Conservation (phyloP, 352 stramenopile species). For the Globisporangium emineosum region DNA sequence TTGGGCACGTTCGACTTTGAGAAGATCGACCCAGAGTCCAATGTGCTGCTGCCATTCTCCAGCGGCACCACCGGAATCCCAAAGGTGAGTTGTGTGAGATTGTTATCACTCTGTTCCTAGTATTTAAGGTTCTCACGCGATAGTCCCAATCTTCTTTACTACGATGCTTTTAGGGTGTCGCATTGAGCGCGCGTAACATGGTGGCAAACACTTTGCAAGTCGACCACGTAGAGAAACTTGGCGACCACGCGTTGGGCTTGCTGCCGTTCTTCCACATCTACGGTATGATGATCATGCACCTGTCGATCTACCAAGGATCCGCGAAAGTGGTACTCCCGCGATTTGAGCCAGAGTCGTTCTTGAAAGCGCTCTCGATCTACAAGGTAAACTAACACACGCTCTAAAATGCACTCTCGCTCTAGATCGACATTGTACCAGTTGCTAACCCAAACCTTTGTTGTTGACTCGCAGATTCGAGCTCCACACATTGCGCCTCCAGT, state of each 20-base stretch:
- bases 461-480: slow-evolving; percentile 26
- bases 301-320: slow-evolving; percentile 73
- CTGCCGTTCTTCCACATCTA: slow-evolving; percentile 97
- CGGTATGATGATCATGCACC: slow-evolving; percentile 80
- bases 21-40: slow-evolving; percentile 50
- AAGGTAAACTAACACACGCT: slow-evolving; percentile 27
- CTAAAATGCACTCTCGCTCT: background rate
- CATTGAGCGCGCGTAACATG: slow-evolving; percentile 87
- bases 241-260: slow-evolving; percentile 45
- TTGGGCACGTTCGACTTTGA: slow-evolving; percentile 47
- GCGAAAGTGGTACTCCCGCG: slow-evolving; percentile 84
- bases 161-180: slow-evolving; percentile 25
- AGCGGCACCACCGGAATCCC: slow-evolving; percentile 92
- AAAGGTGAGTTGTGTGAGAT: slow-evolving; percentile 27
- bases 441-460: background rate
- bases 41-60: slow-evolving; percentile 87
- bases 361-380: slow-evolving; percentile 69
- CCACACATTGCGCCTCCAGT: slow-evolving; percentile 73
- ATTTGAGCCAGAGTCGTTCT: slow-evolving; percentile 90
- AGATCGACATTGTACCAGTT: background rate
- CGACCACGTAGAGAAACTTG: slow-evolving; percentile 59
- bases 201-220: slow-evolving; percentile 88
- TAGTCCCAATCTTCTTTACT: background rate
- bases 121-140: background rate
- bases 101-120: background rate